A percentile compares a stretch with the other conserved stretches of the same genome.
Evolutionary conservation across 2,329 filamentous ascomycete genomes (phyloP).

Genomic region (Bipolaris gigantea): DNA sequence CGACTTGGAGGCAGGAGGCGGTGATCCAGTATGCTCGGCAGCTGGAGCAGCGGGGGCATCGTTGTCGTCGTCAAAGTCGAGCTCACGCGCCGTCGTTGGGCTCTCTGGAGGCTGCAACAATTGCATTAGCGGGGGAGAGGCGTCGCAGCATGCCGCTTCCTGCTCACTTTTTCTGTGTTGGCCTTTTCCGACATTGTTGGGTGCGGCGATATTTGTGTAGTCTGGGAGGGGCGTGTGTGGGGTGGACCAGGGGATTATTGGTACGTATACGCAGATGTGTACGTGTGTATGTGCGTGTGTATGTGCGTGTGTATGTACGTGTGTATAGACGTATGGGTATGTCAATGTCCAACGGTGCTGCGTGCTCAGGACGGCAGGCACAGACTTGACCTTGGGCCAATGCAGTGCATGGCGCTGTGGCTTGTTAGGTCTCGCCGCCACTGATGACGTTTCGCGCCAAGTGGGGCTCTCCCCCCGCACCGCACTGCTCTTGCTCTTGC

Average conservation of each 20-base stretch:
- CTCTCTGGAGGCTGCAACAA: slow-evolving; percentile 29
- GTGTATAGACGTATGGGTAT: too few relatives aligned
- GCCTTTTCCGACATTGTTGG: slow-evolving; percentile 26
- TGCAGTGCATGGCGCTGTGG: slow-evolving; percentile 17
- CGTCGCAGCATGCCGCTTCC: not conserved
- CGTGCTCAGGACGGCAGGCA: slow-evolving; percentile 1
- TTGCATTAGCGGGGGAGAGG: slow-evolving; percentile 4
- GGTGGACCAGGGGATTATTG: not conserved
- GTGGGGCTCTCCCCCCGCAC: slow-evolving; percentile 2
- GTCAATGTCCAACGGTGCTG: not conserved
- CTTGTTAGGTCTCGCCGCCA: slow-evolving; percentile 12
- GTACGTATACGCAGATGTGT: too few relatives aligned
- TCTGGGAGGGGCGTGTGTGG: not conserved
- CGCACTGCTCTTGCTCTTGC: not conserved
- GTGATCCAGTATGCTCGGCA: slow-evolving; percentile 33
- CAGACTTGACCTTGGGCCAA: slow-evolving; percentile 4
- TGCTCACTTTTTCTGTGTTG: slow-evolving; percentile 15
- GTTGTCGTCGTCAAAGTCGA: slow-evolving; percentile 62
- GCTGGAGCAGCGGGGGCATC: slow-evolving; percentile 44
- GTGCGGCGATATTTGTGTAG: not conserved
- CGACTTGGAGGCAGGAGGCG: slow-evolving; percentile 44
- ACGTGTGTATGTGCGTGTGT: too few relatives aligned
- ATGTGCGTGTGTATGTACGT: not conserved
- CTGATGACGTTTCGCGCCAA: slow-evolving; percentile 23
- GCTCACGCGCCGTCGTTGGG: slow-evolving; percentile 57